These are phyloP conservation scores for Ophiostoma piceae DNA, from an alignment of 2,329 filamentous ascomycete species.

Conservation along the genomic window DNA sequence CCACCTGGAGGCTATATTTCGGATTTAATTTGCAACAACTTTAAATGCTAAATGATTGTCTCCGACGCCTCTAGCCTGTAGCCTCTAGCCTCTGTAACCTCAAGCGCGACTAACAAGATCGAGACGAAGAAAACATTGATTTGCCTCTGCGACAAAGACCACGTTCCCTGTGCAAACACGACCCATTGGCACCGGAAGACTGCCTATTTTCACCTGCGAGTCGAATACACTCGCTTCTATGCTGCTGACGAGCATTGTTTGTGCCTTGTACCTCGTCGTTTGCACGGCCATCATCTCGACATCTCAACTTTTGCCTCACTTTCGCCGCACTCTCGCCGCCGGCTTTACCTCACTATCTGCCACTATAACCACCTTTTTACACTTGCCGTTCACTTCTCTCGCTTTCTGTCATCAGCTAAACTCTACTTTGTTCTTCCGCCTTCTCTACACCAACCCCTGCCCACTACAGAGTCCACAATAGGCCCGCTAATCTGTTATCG, in stretches of 20 bases:
- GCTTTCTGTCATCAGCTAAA: not conserved
- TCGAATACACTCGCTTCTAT: not conserved
- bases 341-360: not conserved
- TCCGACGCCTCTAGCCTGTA: not conserved
- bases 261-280: conserved; percentile 4
- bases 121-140: conserved; percentile 5
- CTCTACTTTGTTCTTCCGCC: not conserved
- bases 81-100: not conserved
- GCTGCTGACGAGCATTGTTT: not conserved
- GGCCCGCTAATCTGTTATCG: conserved; percentile 15
- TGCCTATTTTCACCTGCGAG: not conserved
- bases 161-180: conserved; percentile 15
- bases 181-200: conserved; percentile 16
- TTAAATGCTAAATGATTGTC: not conserved
- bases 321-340: not conserved
- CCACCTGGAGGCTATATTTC: not conserved
- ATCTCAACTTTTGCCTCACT: conserved; percentile 5
- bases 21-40: not conserved
- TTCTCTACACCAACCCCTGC: not conserved
- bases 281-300: not conserved
- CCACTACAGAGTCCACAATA: conserved; percentile 11
- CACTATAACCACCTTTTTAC: not conserved
- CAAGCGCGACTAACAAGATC: not conserved
- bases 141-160: conserved; percentile 13
- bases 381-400: not conserved